Percentiles rank a stretch among this genome's conserved stretches.
These are phyloP conservation scores for Omphalotus olearius DNA, from an alignment of 1,284 basidiomycete genomes.

Conservation along the genomic window DNA sequence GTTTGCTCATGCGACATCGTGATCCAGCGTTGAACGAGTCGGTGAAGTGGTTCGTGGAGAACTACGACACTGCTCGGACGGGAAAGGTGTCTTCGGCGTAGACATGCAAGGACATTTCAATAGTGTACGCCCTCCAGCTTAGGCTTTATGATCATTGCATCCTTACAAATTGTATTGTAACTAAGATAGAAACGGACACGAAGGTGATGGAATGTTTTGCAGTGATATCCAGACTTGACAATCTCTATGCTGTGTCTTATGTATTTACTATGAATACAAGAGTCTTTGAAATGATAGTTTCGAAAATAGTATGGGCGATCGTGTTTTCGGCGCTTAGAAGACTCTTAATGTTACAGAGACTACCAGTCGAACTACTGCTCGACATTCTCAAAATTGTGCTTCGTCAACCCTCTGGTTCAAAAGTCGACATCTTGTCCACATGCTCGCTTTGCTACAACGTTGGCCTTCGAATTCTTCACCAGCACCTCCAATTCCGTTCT, in stretches of 20 bases:
- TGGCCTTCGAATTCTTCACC: slow-evolving; percentile 11
- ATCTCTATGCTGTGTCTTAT: too few relatives aligned
- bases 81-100: slow-evolving; percentile 25
- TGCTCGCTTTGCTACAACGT: slow-evolving; percentile 13
- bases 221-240: too few relatives aligned
- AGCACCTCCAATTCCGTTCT: slow-evolving; percentile 22
- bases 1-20: not conserved
- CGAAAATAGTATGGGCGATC: too few relatives aligned
- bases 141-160: too few relatives aligned
- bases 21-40: slow-evolving; percentile 59
- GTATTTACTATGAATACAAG: too few relatives aligned
- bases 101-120: not conserved
- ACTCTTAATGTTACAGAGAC: not conserved
- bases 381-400: slow-evolving; percentile 18
- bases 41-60: slow-evolving; percentile 77
- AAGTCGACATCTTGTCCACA: slow-evolving; percentile 9
- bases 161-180: too few relatives aligned
- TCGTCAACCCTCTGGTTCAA: slow-evolving; percentile 12
- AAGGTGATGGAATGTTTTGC: too few relatives aligned
- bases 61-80: slow-evolving; percentile 65
- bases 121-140: not conserved
- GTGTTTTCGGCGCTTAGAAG: too few relatives aligned
- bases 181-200: too few relatives aligned
- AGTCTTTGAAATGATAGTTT: too few relatives aligned
- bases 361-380: slow-evolving; percentile 23